phyloP scores from a whole-genome alignment of 2,329 filamentous ascomycete species.

The Epichloe uncinata region DNA sequence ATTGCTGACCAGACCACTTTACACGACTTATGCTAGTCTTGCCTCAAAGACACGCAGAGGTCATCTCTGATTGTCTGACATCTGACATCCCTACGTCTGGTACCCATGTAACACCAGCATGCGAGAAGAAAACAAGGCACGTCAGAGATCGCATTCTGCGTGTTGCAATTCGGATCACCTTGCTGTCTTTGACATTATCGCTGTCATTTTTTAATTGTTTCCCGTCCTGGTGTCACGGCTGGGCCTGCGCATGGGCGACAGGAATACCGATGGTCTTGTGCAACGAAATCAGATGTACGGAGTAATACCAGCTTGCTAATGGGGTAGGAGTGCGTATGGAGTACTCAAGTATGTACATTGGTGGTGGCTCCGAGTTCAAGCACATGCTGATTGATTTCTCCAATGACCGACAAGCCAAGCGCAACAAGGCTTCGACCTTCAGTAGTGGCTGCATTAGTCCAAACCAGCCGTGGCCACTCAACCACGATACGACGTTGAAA shows the following conservation, averaged over 20 bases:
- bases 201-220: background rate
- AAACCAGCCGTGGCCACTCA: background rate
- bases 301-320: background rate
- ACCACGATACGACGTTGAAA: background rate
- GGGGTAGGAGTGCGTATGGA: background rate
- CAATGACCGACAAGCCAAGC: background rate
- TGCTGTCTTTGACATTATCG: background rate
- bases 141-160: background rate
- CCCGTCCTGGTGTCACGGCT: background rate
- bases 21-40: background rate
- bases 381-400: background rate
- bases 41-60: background rate
- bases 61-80: background rate
- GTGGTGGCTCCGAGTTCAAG: background rate
- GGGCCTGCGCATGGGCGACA: background rate
- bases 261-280: background rate
- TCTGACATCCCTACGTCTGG: background rate
- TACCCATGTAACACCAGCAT: background rate
- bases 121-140: background rate
- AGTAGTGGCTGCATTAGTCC: conserved; percentile 1
- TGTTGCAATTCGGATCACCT: background rate
- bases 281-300: background rate
- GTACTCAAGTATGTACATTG: background rate
- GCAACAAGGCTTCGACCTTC: background rate
- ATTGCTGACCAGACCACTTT: no score